Evolutionary conservation across 2,329 filamentous ascomycete species (phyloP).

Genomic region (Phaeosphaeriaceae sp.): DNA sequence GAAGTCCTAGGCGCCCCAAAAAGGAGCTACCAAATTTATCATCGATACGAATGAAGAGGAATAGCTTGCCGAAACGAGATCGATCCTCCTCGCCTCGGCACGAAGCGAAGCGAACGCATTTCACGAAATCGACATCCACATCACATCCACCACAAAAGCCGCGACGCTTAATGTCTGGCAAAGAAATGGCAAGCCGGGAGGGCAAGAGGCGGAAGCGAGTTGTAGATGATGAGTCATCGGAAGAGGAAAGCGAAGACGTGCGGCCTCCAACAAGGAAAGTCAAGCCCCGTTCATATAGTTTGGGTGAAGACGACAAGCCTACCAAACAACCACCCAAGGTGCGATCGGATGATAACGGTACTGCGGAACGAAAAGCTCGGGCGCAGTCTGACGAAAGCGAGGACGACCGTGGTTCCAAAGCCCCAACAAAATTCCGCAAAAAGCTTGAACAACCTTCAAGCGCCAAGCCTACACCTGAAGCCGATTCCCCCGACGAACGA

Average conservation of each 20-base stretch:
- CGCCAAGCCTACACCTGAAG: slow-evolving; percentile 41
- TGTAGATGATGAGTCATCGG: slow-evolving; percentile 43
- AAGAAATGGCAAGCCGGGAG: slow-evolving; percentile 44
- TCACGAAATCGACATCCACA: slow-evolving; percentile 28
- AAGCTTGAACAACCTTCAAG: slow-evolving; percentile 33
- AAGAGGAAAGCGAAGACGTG: slow-evolving; percentile 47
- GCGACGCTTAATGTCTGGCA: slow-evolving; percentile 44
- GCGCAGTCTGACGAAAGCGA: slow-evolving; percentile 41
- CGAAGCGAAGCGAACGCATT: slow-evolving; percentile 33
- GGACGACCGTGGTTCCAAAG: slow-evolving; percentile 32
- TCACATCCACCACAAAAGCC: slow-evolving; percentile 38
- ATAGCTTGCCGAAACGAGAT: slow-evolving; percentile 39
- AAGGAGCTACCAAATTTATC: slow-evolving; percentile 40
- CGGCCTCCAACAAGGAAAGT: slow-evolving; percentile 42
- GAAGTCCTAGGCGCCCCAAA: slow-evolving; percentile 42
- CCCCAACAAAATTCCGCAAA: slow-evolving; percentile 33
- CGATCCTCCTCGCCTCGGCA: slow-evolving; percentile 43
- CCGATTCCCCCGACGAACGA: slow-evolving; percentile 45
- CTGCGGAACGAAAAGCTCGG: slow-evolving; percentile 28
- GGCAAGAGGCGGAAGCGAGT: slow-evolving; percentile 41
- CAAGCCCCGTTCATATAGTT: slow-evolving; percentile 43
- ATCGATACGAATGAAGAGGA: slow-evolving; percentile 39
- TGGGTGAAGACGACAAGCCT: slow-evolving; percentile 42
- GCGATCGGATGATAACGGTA: slow-evolving; percentile 39
- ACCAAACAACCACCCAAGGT: slow-evolving; percentile 41